phyloP scores from a whole-genome alignment of 768 basidiomycete genomes.

The Mycena capillaripes region DNA sequence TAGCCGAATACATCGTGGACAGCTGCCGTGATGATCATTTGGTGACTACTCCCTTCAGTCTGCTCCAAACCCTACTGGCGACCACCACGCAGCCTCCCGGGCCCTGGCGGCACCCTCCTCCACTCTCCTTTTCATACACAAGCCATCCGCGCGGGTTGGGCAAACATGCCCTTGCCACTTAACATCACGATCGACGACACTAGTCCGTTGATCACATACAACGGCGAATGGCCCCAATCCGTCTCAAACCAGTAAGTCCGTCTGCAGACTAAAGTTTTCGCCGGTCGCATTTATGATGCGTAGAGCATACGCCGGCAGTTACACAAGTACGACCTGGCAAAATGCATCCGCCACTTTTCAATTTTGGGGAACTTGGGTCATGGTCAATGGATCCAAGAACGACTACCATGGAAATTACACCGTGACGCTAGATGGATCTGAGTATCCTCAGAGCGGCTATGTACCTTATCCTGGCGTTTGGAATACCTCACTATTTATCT shows the following conservation, averaged over 20 bases:
- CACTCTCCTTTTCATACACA: slow-evolving; percentile 9
- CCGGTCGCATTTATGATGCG: not conserved
- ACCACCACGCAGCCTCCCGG: slow-evolving; percentile 14
- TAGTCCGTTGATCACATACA: slow-evolving; percentile 31
- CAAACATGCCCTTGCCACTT: slow-evolving; percentile 21
- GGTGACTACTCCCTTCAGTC: not conserved
- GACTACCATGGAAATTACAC: slow-evolving; percentile 14
- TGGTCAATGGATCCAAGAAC: slow-evolving; percentile 23
- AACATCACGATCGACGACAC: slow-evolving; percentile 28
- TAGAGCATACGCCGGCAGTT: slow-evolving; percentile 9
- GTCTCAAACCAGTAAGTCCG: slow-evolving; percentile 28
- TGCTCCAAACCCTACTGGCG: slow-evolving; percentile 1
- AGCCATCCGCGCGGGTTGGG: not conserved
- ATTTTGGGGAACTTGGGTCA: slow-evolving; percentile 23
- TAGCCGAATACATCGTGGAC: slow-evolving; percentile 1
- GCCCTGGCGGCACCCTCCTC: slow-evolving; percentile 21
- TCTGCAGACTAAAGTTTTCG: not conserved
- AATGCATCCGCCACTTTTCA: slow-evolving; percentile 15
- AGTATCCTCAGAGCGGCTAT: not conserved
- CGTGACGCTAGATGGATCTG: slow-evolving; percentile 7
- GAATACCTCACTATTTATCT: slow-evolving; percentile 7
- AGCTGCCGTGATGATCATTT: slow-evolving; percentile 25
- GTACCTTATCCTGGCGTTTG: not conserved
- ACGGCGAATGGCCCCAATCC: slow-evolving; percentile 19
- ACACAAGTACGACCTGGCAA: not conserved